Conservation (phyloP, 371 early-diverging fungal species). For the Actinomortierella wolfii region DNA sequence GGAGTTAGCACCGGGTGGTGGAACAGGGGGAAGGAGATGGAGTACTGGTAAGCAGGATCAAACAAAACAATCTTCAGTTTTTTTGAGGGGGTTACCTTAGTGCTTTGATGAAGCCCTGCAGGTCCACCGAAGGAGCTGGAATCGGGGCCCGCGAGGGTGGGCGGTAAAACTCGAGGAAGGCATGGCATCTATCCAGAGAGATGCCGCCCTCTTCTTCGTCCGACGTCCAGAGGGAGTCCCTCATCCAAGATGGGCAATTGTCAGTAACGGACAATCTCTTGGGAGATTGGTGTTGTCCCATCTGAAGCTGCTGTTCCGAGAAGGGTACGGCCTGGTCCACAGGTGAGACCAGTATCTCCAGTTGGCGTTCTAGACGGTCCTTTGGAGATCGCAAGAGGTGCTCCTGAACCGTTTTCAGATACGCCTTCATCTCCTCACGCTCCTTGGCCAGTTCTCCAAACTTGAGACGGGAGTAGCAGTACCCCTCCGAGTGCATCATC, state of each 20-base stretch:
- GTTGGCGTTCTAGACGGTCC: constrained; percentile 17
- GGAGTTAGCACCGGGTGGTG: no score
- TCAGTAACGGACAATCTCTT: no score
- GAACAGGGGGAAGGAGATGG: background rate
- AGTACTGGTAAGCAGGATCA: no score
- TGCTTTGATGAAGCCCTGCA: constrained; percentile 21
- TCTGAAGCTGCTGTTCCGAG: no score
- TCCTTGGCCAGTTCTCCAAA: constrained; percentile 37
- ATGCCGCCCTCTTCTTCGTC: constrained; percentile 5
- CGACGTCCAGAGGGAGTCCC: constrained; percentile 17
- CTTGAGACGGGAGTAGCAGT: constrained; percentile 34
- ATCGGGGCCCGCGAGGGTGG: constrained; percentile 19
- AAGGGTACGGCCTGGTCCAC: no score
- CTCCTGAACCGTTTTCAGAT: constrained; percentile 42
- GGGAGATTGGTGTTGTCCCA: constrained; percentile 8
- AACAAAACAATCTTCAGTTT: no score
- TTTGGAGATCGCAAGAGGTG: constrained; percentile 36
- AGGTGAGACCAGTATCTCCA: constrained; percentile 20
- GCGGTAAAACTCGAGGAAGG: constrained; percentile 34
- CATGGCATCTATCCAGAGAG: constrained; percentile 37
- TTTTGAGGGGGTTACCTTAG: no score
- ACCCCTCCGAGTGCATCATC: constrained; percentile 20
- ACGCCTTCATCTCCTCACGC: constrained; percentile 39
- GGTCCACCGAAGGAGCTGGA: constrained; percentile 20
- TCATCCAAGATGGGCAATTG: no score